Base-by-base conservation (phyloP, 225 moss, liverwort and hornwort species). In the Asterella californica region DNA sequence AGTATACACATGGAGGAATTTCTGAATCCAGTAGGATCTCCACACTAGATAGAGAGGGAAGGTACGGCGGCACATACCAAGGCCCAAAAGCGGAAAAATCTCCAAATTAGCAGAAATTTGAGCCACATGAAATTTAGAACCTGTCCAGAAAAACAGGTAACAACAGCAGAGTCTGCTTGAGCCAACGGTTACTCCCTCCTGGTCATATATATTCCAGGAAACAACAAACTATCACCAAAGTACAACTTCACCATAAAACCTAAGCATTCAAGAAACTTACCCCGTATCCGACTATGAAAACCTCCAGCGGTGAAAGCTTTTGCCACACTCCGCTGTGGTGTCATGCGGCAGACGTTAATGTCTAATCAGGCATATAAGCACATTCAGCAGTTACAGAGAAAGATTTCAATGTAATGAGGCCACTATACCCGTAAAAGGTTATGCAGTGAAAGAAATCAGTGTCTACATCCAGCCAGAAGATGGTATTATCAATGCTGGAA, bases 91-190 rank as follows among this genome's bases (percentile, higher is more conserved):
- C 95, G 95, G 87, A 99, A 99, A 80, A 95, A 99, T 57, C 99
- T 92, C 99, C 99, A 99, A 61, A 99, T 93, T 29, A 99, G 89
- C 11, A 99, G 82, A 82, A 99, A 99, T 83, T 99, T 99, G 60
- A 99, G 92, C 99, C 99, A 99, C 99, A 99, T 99, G 82, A 95
- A 93, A 80, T 99, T 99, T 38, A 99, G 71, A 71, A 99, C 96
- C 96, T 97, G 89, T 70, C 18, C 74, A 71, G 2, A 30, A 0
- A n/a, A 53, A 74, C 15, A 33, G 48, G 9, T 19, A 25, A 27
- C 6, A 27, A 53, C 18, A 32, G 14, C 15, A 49, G 30, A 30
- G 46, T 24, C 2, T 5, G 32, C n/a, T 33, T 67, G 2, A 19
- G 52, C 49, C 47, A 71, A 42, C 24, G n/a, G 24, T 24, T 74